Evolutionary conservation across 2,329 filamentous ascomycete species (phyloP), one percentile per base, ranked within the genome.

Genomic region (Sporothrix brasiliensis): DNA sequence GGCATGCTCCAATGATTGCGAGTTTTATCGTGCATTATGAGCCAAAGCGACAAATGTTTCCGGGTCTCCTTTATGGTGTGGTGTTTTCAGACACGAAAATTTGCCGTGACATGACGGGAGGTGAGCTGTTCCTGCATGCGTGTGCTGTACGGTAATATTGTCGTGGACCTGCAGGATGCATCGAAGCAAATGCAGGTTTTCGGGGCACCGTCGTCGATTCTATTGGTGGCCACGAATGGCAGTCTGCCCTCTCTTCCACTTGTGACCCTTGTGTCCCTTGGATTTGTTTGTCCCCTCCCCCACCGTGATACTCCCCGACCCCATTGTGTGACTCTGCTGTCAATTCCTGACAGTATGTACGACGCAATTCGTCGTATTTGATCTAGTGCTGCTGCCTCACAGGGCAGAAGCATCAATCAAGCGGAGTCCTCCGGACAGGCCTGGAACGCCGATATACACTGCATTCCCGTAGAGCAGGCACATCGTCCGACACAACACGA

Each of bases 41-140:
- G 41, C 41, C 16, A n/a, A 34, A 11, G n/a, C 39, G 21, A 61
- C 58, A 61, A 3, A 16, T 39, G 56, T 9, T 60, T 41, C 11
- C 41, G 47, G 6, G 2, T 27, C 5, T 49, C 21, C 24, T 47
- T n/a, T 16, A 0, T 30, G 4, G 27, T 24, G 56, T 44, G 56
- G 13, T 24, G 39, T 30, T 61, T 34, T 34, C 24, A 34, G 41
- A 41, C 21, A 50, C 41, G 24, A 49, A 19, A 7, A n/a, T 13
- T 34, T 39, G 61, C 24, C 50, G 44, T 50, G 41, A 67, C 16
- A 67, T 16, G 63, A 53, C 41, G 63, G 47, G 30, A 49, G 27
- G 47, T 67, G 63, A 52, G 63, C 63, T 67, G 63, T 67, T 24
- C 63, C 47, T 67, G 63, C 49, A 52, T 34, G 47, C 27, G 49